A percentile compares a stretch with the other conserved stretches of the same genome.
Evolutionary conservation across 2,329 filamentous ascomycete genomes (phyloP).

Genomic region (Delphinella strobiligena): DNA sequence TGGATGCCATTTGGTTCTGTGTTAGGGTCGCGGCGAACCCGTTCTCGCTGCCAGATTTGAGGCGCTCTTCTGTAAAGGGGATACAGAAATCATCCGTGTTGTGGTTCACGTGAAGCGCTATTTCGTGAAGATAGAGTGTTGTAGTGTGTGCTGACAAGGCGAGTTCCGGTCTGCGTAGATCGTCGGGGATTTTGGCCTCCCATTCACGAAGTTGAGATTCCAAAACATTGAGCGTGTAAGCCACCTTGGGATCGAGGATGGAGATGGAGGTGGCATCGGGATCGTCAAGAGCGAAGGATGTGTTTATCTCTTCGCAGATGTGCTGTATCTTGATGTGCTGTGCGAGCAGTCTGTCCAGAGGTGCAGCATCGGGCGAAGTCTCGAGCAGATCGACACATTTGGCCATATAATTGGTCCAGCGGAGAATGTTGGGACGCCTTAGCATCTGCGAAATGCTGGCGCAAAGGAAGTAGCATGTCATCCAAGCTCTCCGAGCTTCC

Average conservation of each 20-base stretch:
- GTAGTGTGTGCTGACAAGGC: slow-evolving; percentile 35
- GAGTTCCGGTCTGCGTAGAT: slow-evolving; percentile 24
- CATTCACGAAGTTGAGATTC: slow-evolving; percentile 41
- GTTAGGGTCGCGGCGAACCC: slow-evolving; percentile 27
- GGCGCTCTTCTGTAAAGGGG: slow-evolving; percentile 26
- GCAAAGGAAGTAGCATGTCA: slow-evolving; percentile 49
- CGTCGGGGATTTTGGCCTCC: slow-evolving; percentile 29
- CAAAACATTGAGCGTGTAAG: slow-evolving; percentile 42
- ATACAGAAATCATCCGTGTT: slow-evolving; percentile 32
- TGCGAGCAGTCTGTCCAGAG: slow-evolving; percentile 43
- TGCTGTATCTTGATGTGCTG: slow-evolving; percentile 47
- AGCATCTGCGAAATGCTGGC: slow-evolving; percentile 48
- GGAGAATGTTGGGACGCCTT: slow-evolving; percentile 44
- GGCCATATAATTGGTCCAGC: slow-evolving; percentile 52
- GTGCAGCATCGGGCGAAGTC: slow-evolving; percentile 43
- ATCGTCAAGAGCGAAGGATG: slow-evolving; percentile 46
- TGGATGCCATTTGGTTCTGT: slow-evolving; percentile 33
- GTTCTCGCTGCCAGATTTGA: slow-evolving; percentile 27
- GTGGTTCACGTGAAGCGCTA: slow-evolving; percentile 34
- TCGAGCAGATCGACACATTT: slow-evolving; percentile 48
- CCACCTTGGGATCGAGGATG: slow-evolving; percentile 43
- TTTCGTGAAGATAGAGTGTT: slow-evolving; percentile 38
- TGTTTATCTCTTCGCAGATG: slow-evolving; percentile 45
- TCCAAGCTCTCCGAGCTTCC: slow-evolving; percentile 47
- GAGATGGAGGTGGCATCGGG: slow-evolving; percentile 35